A percentile compares a stretch with the other conserved stretches of the same genome.
These are phyloP conservation scores for Monosporascus sp. DNA, from an alignment of 2,329 filamentous ascomycete genomes.

Conservation along the genomic window DNA sequence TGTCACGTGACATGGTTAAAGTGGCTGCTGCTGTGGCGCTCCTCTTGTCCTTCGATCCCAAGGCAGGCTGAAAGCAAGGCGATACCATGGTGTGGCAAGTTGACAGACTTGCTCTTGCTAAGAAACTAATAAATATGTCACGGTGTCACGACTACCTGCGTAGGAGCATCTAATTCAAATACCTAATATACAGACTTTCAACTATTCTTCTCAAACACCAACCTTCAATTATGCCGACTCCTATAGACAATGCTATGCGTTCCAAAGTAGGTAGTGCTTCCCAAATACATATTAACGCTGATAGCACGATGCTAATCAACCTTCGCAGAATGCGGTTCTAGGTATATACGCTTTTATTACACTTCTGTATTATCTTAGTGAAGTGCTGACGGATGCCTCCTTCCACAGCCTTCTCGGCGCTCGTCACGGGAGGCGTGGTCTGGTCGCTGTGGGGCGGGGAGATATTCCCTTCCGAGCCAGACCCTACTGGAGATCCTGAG, in stretches of 20 bases:
- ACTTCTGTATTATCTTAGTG: conserved; percentile 1
- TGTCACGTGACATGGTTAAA: not conserved
- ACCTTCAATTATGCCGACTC: conserved; percentile 57
- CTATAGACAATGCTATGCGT: conserved; percentile 61
- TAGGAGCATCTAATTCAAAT: not conserved
- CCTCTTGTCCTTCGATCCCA: not conserved
- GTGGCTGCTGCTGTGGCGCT: not conserved
- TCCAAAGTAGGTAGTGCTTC: conserved; percentile 52
- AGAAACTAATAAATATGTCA: too few species aligned
- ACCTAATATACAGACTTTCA: not conserved
- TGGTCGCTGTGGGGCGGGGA: conserved; percentile 85
- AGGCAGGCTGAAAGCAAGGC: too few species aligned
- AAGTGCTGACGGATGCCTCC: conserved; percentile 20
- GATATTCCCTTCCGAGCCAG: conserved; percentile 68
- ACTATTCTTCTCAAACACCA: conserved; percentile 1
- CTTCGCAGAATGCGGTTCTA: conserved; percentile 59
- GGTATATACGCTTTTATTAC: conserved; percentile 39
- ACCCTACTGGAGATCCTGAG: conserved; percentile 70
- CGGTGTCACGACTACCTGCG: too few species aligned
- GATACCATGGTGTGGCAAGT: too few species aligned
- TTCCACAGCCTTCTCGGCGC: conserved; percentile 66
- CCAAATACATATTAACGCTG: not conserved
- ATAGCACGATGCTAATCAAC: conserved; percentile 7
- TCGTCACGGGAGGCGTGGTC: conserved; percentile 73
- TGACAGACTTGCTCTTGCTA: too few species aligned